Percentiles rank a stretch among this genome's conserved stretches.
phyloP scores from a whole-genome alignment of 768 basidiomycete genomes.

The Trametes punicea region DNA sequence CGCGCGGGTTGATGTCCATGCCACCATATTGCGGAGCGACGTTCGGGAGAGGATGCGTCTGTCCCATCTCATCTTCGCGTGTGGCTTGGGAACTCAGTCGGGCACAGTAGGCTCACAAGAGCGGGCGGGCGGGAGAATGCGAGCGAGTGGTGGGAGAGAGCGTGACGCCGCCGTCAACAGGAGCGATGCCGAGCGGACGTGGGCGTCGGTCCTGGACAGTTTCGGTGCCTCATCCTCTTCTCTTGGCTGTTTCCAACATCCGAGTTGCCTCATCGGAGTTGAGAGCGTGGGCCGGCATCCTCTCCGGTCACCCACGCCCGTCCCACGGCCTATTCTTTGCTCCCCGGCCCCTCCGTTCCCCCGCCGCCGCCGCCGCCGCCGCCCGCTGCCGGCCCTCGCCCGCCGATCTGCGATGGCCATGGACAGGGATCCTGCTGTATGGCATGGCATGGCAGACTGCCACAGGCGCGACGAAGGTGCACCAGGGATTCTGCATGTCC shows the following conservation, averaged over 20 bases:
- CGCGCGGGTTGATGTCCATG: too few relatives aligned
- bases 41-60: too few relatives aligned
- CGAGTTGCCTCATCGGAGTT: not conserved
- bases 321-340: constrained; percentile 18
- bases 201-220: not conserved
- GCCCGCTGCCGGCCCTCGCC: not conserved
- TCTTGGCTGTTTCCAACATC: not conserved
- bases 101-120: not conserved
- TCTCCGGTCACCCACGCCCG: constrained; percentile 4
- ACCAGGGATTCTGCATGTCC: too few relatives aligned
- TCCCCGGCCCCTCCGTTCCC: constrained; percentile 7
- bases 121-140: not conserved
- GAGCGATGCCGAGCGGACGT: not conserved
- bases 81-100: too few relatives aligned
- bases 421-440: too few relatives aligned
- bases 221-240: not conserved
- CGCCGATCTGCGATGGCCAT: not conserved
- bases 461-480: too few relatives aligned
- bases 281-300: constrained; percentile 2
- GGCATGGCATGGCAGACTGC: too few relatives aligned
- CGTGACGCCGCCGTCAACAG: not conserved
- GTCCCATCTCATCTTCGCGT: too few relatives aligned
- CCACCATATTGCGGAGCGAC: too few relatives aligned
- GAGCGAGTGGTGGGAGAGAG: not conserved
- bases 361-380: not conserved